Conservation (phyloP, 345 rosid species). For the Populus pruinosa region DNA sequence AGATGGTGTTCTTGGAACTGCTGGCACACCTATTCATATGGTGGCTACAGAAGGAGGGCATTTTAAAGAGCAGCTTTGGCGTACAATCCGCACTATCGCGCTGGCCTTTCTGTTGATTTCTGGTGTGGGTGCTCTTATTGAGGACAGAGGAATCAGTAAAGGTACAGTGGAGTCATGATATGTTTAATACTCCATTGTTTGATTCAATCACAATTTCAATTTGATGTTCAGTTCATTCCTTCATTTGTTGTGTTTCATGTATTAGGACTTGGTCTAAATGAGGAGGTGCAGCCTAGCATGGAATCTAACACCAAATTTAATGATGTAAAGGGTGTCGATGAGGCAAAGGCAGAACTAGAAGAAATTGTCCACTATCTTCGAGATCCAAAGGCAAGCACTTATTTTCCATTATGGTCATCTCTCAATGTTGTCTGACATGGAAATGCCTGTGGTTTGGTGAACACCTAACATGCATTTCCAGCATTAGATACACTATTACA, state of each 20-base stretch:
- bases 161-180: conserved; percentile 39
- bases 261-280: conserved; percentile 84
- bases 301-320: conserved; percentile 86
- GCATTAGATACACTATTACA: neutral
- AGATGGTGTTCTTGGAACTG: conserved; percentile 75
- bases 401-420: neutral
- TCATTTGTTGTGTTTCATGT: conserved; percentile 5
- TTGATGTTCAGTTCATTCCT: neutral
- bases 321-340: conserved; percentile 96
- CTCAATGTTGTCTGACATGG: neutral
- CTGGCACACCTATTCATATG: conserved; percentile 82
- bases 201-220: conserved; percentile 4
- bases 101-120: conserved; percentile 78
- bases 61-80: conserved; percentile 93
- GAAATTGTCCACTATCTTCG: conserved; percentile 96
- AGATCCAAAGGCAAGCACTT: conserved; percentile 75
- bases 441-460: neutral
- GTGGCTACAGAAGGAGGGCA: conserved; percentile 73
- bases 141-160: conserved; percentile 88
- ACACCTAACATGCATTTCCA: neutral
- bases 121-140: conserved; percentile 87
- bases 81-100: conserved; percentile 69
- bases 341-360: conserved; percentile 93
- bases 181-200: conserved; percentile 2
- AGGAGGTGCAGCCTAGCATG: conserved; percentile 94